These are phyloP conservation scores for Draba incana DNA, from an alignment of 345 rosid species.

Conservation along the genomic window DNA sequence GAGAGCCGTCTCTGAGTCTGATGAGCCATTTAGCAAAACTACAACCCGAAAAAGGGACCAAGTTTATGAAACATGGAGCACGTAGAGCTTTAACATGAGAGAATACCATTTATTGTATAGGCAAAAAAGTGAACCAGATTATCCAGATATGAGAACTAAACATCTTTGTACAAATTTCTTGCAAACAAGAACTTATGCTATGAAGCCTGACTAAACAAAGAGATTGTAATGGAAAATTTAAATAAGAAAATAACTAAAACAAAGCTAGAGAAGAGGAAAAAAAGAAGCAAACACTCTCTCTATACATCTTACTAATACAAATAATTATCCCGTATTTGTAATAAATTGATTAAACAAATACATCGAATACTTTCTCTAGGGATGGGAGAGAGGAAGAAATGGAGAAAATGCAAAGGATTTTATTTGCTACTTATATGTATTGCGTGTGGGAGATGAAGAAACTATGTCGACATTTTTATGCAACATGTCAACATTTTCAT, in stretches of 20 bases:
- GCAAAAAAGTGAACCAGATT: not conserved
- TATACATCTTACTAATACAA: not conserved
- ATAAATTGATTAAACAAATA: constrained; percentile 3
- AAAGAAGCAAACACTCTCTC: not conserved
- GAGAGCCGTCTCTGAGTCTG: constrained; percentile 6
- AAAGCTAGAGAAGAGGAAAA: not conserved
- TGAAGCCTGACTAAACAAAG: not conserved
- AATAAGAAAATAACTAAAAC: not conserved
- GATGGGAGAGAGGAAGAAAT: constrained; percentile 10
- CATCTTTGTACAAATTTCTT: constrained; percentile 4
- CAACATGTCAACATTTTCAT: constrained; percentile 27
- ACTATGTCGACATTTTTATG: constrained; percentile 40
- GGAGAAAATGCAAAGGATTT: constrained; percentile 23
- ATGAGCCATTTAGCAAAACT: constrained; percentile 28
- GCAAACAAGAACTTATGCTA: not conserved
- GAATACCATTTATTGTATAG: no score
- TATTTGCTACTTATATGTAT: constrained; percentile 22
- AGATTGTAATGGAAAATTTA: not conserved
- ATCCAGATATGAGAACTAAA: constrained; percentile 11
- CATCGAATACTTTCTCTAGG: not conserved
- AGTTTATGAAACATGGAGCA: no score
- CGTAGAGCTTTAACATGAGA: no score
- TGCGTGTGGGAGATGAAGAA: constrained; percentile 20
- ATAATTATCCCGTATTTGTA: not conserved
- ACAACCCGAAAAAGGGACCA: not conserved